Base-by-base conservation (phyloP, 768 basidiomycete species). In the Suillus lakei region DNA sequence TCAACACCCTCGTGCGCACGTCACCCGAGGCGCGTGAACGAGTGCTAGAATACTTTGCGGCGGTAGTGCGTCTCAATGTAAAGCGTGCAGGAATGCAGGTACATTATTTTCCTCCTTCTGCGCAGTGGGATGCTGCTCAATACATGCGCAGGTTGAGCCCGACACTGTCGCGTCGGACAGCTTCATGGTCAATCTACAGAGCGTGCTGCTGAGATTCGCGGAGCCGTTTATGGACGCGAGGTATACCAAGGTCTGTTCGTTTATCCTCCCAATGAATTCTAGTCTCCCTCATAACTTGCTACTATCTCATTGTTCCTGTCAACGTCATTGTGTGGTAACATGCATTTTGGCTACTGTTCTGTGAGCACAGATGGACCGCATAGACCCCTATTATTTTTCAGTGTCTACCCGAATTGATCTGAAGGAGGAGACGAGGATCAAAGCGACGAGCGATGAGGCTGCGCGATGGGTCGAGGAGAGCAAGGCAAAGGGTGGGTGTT, bases 161-260 rank as follows among this genome's bases (percentile, higher is more conserved):
- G 85, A 86, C 12, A 94, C 93, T 0, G 96, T 99, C 13, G 88
- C 96, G 1, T 89, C 89, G 1, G 97, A 99, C 73, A 90, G 92
- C 64, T 98, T 95, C 76, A 92, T 99, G 91, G 84, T 93, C 65
- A 99, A 98, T 70, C 72, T 96, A 38, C 92, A 96, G 69, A 84
- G 83, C n/a, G 80, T 98, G 16, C 77, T 99, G 28, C 82, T 95
- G 55, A 86, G 89, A 16, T 91, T 99, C 71, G 91, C 95, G 34
- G 94, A 96, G 69, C 97, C 97, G 0, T 97, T 98, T 72, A 94
- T 99, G 84, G 97, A 99, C 74, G 89, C 92, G 1, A 87, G 84
- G 62, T 98, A 91, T 70, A 87, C 90, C 50, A 99, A 98, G 85
- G 96, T 92, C 54, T 60, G 51, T 21, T 63, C 13, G 15, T 64